Percentiles rank a stretch among this genome's conserved stretches.
Evolutionary conservation across 1,139 yeast species (phyloP).

Genomic region (Trichomonascaceae sp.): DNA sequence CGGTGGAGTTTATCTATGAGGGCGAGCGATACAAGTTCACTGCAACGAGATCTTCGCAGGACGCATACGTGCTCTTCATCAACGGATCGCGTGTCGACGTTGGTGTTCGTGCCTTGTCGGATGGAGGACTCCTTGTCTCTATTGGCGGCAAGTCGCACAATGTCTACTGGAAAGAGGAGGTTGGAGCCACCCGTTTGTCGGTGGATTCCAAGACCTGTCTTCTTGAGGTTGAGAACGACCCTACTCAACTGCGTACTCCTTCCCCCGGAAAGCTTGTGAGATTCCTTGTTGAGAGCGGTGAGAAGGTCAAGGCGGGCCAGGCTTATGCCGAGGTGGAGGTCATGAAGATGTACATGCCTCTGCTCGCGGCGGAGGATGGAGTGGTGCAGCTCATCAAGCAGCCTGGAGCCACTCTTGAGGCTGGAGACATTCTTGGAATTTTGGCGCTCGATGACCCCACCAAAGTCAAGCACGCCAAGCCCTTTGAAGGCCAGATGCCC

Average conservation of each 20-base stretch:
- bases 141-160: conserved; percentile 90
- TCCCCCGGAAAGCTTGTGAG: conserved; percentile 97
- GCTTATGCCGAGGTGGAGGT: conserved; percentile 97
- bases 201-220: conserved; percentile 92
- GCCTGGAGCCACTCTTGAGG: conserved; percentile 94
- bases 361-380: conserved; percentile 89
- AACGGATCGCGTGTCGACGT: conserved; percentile 87
- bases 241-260: conserved; percentile 96
- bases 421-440: conserved; percentile 95
- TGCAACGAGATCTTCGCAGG: conserved; percentile 82
- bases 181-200: conserved; percentile 87
- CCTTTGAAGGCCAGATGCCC: conserved; percentile 90
- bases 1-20: conserved; percentile 90
- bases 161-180: conserved; percentile 96
- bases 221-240: conserved; percentile 90
- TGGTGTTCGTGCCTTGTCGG: conserved; percentile 76
- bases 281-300: conserved; percentile 89
- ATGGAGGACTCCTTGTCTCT: conserved; percentile 84
- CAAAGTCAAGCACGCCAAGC: conserved; percentile 91
- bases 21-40: conserved; percentile 89
- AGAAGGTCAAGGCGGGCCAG: conserved; percentile 83
- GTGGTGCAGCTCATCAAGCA: conserved; percentile 84
- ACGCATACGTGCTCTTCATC: conserved; percentile 74
- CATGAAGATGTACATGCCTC: conserved; percentile 73
- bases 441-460: conserved; percentile 92